Evolutionary conservation across 495 filamentous ascomycete genomes (phyloP).

Genomic region (Immersiella caudata): DNA sequence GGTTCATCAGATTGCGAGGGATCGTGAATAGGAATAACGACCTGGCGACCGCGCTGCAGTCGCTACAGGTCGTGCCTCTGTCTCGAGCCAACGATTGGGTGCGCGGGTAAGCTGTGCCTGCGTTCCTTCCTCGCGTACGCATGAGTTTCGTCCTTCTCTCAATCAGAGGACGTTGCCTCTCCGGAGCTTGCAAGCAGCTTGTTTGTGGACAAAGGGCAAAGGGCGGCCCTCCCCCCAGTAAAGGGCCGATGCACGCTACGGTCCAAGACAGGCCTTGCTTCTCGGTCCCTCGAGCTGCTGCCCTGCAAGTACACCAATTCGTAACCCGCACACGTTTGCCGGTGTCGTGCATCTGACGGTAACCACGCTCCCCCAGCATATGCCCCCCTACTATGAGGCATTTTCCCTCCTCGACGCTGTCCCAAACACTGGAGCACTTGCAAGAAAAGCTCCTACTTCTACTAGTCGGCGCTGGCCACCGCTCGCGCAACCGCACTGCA

Average conservation of each 20-base stretch:
- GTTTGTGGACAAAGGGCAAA: background rate
- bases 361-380: background rate
- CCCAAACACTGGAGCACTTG: background rate
- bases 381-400: conserved; percentile 12
- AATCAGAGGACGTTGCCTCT: no score
- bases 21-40: conserved; percentile 3
- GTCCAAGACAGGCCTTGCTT: background rate
- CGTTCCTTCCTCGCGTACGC: conserved; percentile 1
- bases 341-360: conserved; percentile 20
- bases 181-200: background rate
- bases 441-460: background rate
- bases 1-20: conserved; percentile 1
- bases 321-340: conserved; percentile 2
- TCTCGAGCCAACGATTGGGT: conserved; percentile 4
- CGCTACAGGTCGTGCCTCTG: conserved; percentile 6
- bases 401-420: conserved; percentile 9
- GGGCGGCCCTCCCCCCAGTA: background rate
- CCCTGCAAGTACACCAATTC: background rate
- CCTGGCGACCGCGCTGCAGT: background rate
- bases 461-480: background rate
- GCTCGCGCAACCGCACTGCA: background rate
- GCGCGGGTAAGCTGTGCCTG: conserved; percentile 1
- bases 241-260: conserved; percentile 13
- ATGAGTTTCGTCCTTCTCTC: background rate
- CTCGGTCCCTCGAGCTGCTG: background rate